Base-by-base conservation (phyloP, 306 rosid genomes). In the Bauhinia variegata region DNA sequence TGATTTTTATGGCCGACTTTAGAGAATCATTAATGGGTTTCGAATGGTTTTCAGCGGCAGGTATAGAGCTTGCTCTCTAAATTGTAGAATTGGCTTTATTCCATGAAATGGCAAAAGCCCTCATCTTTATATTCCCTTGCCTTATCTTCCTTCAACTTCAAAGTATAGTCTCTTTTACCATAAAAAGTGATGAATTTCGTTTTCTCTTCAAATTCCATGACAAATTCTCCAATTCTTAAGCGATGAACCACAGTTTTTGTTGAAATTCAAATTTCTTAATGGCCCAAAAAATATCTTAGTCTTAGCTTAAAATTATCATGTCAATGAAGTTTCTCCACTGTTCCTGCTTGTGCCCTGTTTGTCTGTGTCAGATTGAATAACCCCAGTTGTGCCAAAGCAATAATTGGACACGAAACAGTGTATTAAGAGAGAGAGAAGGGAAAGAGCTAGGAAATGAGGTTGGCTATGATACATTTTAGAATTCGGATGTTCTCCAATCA, bases 31-130 rank as follows among this genome's bases (percentile, higher is more conserved):
- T 74, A 12, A 28, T 67, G 82, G 76, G 83, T 38, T 62, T 71
- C 32, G 68, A 64, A 51, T 70, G 72, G 48, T 79, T 75, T 64
- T 63, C 74, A 53, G 19, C 60, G 54, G 68, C 57, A 68, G 78
- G 77, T 75, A 75, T 67, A 75, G 54, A 75, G 77, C 82, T 80
- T 78, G 71, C 77, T 76, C 28, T 58, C 65, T 76, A 66, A 66
- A 87, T 84, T 82, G 93, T 82, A 78, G 78, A 78, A 78, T 77
- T 84, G 73, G 54, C 70, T 71, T 75, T 54, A 23, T 60, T 42
- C 59, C 83, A 73, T 73, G 62, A 71, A 83, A 73, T 66, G 75
- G 80, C 42, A 74, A 74, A 18, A 33, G 55, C 46, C 74, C 59
- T 70, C 63, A 32, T 57, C 67, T 64, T 62, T 23, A 23, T 63